Base-by-base conservation (phyloP, 208 protist species). In the Histomonas meleagridis region DNA sequence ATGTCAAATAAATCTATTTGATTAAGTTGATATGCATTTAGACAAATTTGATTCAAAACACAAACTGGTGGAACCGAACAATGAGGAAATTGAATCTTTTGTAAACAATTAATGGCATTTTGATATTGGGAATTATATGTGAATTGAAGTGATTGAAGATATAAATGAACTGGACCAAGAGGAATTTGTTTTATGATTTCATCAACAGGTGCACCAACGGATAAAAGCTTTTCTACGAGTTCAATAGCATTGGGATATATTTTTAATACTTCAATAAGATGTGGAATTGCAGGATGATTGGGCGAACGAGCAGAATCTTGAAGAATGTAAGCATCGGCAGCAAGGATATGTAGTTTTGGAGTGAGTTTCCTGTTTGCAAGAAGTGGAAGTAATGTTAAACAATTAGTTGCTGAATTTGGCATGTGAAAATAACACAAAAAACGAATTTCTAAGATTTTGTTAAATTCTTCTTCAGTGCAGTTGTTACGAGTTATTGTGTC, bases 231-330 rank as follows among this genome's bases (percentile, higher is more conserved):
- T 35, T 86, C 76, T 43, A 86, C 46, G 0, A 86, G 26, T 86
- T 86, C 76, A 49, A 86, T 51, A 55, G 76, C 76, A 4, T 55
- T 43, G 10, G 76, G 76, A 49, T 86, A 86, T 55, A 32, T 55
- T 46, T 86, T 43, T 16, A 86, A 46, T 40, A 86, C 76, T 51
- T 46, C 40, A 32, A 86, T 23, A 38, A 86, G 55, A 86, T 86
- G 76, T 38, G 23, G 76, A 86, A 86, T 86, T 55, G 76, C 76
- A 28, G 76, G 76, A 57, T 86, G 76, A 35, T 86, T 46, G 32
- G 76, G 76, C 16, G 18, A 51, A 51, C 16, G 76, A 14, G 46
- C 21, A 38, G 40, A 14, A 32, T 86, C 46, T 51, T 86, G 43
- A 0, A 86, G 16, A 28, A 86, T 86, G 38, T 86, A 48, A 35